Base-by-base conservation (phyloP, 139 green algal species). In the Parachlorella kessleri region DNA sequence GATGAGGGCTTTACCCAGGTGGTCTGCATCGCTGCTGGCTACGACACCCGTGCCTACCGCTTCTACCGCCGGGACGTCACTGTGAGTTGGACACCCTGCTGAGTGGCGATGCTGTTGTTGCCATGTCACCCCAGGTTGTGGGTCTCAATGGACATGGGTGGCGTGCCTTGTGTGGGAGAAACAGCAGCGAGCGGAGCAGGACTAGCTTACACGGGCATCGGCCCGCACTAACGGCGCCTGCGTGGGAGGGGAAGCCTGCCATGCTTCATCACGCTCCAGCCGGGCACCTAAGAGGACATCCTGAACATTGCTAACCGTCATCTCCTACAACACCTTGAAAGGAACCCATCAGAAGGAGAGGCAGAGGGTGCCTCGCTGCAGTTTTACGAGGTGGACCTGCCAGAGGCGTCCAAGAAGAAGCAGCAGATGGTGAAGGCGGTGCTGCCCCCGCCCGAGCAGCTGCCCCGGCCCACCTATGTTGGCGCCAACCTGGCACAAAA, bases 381-480 rank as follows among this genome's bases (percentile, higher is more conserved):
- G 59, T 91, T 91, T 35, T 89, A 68, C 66, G 82, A 95, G 88
- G 66, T 95, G 3, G 91, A 95, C 85, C 85, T 95, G 54, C 91
- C 91, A 1, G 41, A 77, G 21, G 90, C 90, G 6, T 89, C 78
- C 30, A 32, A 70, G 18, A 81, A 64, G 37, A 95, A 95, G 82
- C 42, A 85, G 59, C 33, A 72, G 37, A 85, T 95, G 67, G 89
- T 92, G 37, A 67, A 83, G 40, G 81, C 86, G 66, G 71, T 88
- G 3, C 64, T 87, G 70, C 83, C 80, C 8, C 38, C 28, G 24
- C 70, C 73, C 6, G 55, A 84, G 68, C 77, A 84, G 79, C 81
- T 83, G 66, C 70, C 69, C 55, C 84, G 89, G 66, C 89, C 90
- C 3, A 78, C 79, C 55, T 94, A 89, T 72, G 74, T 93, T 0